Evolutionary conservation across 139 green algal genomes (phyloP).

Genomic region (Penium margaritaceum): DNA sequence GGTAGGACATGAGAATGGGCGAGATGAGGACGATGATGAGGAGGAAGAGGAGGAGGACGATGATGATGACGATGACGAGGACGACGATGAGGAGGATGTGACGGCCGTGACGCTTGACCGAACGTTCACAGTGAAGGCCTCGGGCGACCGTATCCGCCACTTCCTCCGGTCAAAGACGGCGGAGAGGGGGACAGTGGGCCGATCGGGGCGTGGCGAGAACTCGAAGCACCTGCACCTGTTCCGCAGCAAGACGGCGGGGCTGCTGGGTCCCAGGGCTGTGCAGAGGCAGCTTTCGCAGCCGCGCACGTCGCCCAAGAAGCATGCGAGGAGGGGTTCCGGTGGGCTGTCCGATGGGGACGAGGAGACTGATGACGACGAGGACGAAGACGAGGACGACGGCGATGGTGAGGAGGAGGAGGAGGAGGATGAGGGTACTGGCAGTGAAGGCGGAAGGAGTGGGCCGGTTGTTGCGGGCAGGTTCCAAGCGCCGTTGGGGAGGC

Average conservation of each 20-base stretch:
- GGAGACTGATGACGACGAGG: not conserved
- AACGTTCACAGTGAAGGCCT: slow-evolving; percentile 9
- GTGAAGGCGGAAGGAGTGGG: not conserved
- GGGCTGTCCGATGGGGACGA: not conserved
- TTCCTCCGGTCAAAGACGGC: not conserved
- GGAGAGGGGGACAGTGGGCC: not conserved
- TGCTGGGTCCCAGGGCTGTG: not conserved
- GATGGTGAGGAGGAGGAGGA: not conserved
- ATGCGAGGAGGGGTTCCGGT: not conserved
- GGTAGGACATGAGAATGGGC: not conserved
- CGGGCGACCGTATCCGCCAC: slow-evolving; percentile 2
- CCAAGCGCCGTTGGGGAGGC: no score
- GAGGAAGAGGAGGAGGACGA: not conserved
- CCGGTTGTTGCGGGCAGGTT: not conserved
- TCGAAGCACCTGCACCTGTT: not conserved
- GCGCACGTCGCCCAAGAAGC: not conserved
- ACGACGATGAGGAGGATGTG: not conserved
- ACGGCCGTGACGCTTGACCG: not conserved
- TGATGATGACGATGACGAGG: not conserved
- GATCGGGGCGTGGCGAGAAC: not conserved
- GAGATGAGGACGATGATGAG: not conserved
- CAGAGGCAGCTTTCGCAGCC: not conserved
- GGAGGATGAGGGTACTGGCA: not conserved
- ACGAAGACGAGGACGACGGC: not conserved
- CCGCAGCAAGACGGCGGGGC: not conserved